Percentiles rank a stretch among this genome's conserved stretches.
These are phyloP conservation scores for Sordaria brevicollis DNA, from an alignment of 495 filamentous ascomycete species.

Conservation along the genomic window DNA sequence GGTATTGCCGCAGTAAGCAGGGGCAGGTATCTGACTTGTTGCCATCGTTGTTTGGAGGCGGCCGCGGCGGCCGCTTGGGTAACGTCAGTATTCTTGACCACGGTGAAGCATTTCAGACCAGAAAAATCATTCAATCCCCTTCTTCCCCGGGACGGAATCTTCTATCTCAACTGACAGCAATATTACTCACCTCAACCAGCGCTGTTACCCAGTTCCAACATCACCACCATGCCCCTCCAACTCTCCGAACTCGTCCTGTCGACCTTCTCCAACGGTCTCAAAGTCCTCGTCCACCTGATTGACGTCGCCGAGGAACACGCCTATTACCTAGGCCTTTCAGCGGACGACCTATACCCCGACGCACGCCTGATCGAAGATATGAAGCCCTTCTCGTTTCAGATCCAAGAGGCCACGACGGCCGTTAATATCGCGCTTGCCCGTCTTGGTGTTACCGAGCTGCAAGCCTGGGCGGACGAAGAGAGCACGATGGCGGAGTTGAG, in stretches of 20 bases:
- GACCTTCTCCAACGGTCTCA: constrained; percentile 17
- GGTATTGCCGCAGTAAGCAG: no score
- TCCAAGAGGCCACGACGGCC: constrained; percentile 24
- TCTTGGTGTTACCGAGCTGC: constrained; percentile 1
- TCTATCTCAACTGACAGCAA: no score
- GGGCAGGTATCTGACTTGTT: no score
- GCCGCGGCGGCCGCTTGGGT: no score
- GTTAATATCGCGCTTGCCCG: constrained; percentile 15
- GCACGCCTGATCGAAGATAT: constrained; percentile 33
- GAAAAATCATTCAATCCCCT: no score
- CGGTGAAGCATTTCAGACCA: no score
- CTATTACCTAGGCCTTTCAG: constrained; percentile 4
- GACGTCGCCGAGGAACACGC: constrained; percentile 17
- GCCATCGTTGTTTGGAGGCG: no score
- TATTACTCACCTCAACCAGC: no score
- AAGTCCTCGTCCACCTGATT: constrained; percentile 18
- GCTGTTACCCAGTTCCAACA: no score
- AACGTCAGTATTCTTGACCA: no score
- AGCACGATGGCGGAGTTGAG: constrained; percentile 13
- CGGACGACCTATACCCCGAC: constrained; percentile 13
- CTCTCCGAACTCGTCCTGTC: constrained; percentile 21
- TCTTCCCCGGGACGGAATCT: no score
- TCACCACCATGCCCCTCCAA: not conserved
- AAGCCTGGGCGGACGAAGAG: constrained; percentile 11
- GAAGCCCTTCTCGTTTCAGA: constrained; percentile 38